These are phyloP conservation scores for Trichoderma sp. DNA, from an alignment of 2,329 filamentous ascomycete genomes.

Conservation along the genomic window DNA sequence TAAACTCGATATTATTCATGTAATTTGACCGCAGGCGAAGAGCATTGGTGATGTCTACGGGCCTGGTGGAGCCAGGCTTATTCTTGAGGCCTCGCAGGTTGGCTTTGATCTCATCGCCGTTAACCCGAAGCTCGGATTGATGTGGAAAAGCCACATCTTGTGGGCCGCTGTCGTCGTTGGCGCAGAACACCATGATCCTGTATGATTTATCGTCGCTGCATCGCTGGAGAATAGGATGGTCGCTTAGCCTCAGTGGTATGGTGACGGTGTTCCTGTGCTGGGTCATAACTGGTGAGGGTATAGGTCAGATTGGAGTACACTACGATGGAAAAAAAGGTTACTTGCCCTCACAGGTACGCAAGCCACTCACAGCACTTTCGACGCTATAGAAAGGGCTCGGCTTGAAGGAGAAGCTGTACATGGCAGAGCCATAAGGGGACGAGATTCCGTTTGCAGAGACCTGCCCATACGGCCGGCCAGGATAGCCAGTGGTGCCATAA, in stretches of 20 bases:
- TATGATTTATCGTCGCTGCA: slow-evolving; percentile 63
- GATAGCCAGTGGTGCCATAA: slow-evolving; percentile 16
- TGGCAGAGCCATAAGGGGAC: slow-evolving; percentile 27
- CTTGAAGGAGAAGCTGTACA: slow-evolving; percentile 51
- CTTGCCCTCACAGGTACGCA: slow-evolving; percentile 73
- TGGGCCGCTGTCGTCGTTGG: slow-evolving; percentile 60
- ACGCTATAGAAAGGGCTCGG: slow-evolving; percentile 84
- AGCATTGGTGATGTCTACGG: slow-evolving; percentile 82
- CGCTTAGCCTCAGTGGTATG: slow-evolving; percentile 51
- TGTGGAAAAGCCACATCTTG: slow-evolving; percentile 89
- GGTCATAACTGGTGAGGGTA: slow-evolving; percentile 51
- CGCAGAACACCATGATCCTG: slow-evolving; percentile 82
- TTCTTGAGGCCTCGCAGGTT: slow-evolving; percentile 95
- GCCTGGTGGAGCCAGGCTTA: slow-evolving; percentile 90
- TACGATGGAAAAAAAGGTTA: background rate
- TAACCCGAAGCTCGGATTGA: slow-evolving; percentile 90
- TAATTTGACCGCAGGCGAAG: slow-evolving; percentile 72
- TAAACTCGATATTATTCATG: slow-evolving; percentile 77
- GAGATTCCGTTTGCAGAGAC: background rate
- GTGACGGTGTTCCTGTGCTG: slow-evolving; percentile 53
- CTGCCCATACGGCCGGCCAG: background rate
- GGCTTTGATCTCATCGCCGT: slow-evolving; percentile 83
- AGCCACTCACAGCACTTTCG: slow-evolving; percentile 62
- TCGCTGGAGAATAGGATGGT: slow-evolving; percentile 53
- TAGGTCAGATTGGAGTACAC: background rate